phyloP scores from a whole-genome alignment of 257 asterid genomes.

The Voacanga thouarsii region DNA sequence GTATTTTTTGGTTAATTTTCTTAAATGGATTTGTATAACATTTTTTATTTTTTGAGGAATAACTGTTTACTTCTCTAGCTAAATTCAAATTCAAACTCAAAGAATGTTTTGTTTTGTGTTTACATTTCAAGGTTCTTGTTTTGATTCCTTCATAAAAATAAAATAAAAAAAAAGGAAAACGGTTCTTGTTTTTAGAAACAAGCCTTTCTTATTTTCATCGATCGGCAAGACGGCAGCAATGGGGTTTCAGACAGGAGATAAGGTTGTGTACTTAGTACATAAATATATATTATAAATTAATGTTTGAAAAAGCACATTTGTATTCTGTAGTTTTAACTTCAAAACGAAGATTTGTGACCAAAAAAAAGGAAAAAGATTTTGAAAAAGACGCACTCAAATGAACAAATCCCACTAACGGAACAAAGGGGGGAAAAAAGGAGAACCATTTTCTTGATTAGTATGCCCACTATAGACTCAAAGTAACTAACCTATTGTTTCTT shows the following conservation, averaged over 20 bases:
- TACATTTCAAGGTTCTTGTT: no score
- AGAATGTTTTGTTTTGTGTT: neutral
- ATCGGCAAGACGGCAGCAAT: no score
- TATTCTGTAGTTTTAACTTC: neutral
- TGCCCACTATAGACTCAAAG: neutral
- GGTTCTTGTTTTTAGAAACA: no score
- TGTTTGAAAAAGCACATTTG: neutral
- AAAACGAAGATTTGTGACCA: neutral
- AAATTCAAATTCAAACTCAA: neutral
- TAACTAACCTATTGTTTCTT: neutral
- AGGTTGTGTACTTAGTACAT: neutral
- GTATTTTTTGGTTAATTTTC: no score
- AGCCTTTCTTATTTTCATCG: no score
- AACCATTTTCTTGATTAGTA: neutral
- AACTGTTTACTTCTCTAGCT: neutral
- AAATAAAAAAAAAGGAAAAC: no score
- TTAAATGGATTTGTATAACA: no score
- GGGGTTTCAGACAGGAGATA: neutral
- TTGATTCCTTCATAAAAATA: no score
- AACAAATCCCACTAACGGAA: conserved; percentile 5
- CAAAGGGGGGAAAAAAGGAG: neutral
- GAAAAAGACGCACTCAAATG: conserved; percentile 1
- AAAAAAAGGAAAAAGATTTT: neutral
- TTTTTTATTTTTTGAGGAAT: no score
- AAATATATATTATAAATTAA: no score